phyloP scores from a whole-genome alignment of 2,329 filamentous ascomycete species.

The Arachnopeziza araneosa region DNA sequence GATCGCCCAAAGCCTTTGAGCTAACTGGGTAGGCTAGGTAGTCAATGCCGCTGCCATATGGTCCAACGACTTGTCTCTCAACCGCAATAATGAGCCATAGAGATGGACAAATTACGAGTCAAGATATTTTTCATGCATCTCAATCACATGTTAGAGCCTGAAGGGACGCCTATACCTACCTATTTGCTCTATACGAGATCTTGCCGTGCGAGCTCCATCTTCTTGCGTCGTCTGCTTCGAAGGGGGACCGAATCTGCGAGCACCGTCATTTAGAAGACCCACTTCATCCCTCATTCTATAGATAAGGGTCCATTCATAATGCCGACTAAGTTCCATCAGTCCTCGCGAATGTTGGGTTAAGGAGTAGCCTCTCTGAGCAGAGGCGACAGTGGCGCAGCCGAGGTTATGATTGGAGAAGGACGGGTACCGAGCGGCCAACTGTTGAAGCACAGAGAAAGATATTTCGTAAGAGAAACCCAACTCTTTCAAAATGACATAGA shows the following conservation, averaged over 20 bases:
- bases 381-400: not conserved
- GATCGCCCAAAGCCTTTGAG: too few relatives aligned
- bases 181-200: not conserved
- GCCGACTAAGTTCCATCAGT: too few relatives aligned
- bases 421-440: too few relatives aligned
- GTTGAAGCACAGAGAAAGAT: not conserved
- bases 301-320: not conserved
- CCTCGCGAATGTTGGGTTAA: not conserved
- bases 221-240: not conserved
- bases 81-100: not conserved
- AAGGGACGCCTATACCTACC: not conserved
- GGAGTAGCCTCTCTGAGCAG: not conserved
- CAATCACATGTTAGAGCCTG: not conserved
- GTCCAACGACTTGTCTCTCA: not conserved
- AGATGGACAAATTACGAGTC: not conserved
- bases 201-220: not conserved
- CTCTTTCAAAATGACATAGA: not conserved
- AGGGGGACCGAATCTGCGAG: not conserved
- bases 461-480: not conserved
- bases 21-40: too few relatives aligned
- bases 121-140: not conserved
- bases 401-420: not conserved
- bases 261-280: not conserved
- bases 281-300: not conserved
- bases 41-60: not conserved